phyloP scores from a whole-genome alignment of 2,329 filamentous ascomycete genomes.

The Tolypocladium pustulatum region DNA sequence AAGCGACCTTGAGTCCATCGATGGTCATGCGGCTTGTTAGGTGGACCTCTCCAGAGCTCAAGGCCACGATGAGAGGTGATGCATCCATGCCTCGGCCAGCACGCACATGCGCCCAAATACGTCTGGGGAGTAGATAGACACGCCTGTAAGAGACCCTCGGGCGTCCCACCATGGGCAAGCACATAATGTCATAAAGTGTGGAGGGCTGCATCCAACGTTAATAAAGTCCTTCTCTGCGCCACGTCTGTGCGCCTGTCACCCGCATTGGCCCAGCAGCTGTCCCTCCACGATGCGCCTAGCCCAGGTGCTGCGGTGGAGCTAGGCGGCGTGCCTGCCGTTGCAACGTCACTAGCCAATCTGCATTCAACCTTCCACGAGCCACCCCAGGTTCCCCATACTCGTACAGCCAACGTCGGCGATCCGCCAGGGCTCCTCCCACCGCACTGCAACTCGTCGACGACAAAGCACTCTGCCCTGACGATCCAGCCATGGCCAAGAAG shows the following conservation, averaged over 20 bases:
- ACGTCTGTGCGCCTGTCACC: neutral
- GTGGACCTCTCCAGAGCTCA: too few species aligned
- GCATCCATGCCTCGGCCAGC: neutral
- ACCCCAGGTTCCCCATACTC: neutral
- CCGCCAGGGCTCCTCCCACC: neutral
- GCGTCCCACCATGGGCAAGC: too few species aligned
- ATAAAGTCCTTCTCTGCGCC: neutral
- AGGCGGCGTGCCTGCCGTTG: neutral
- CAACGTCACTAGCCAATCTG: neutral
- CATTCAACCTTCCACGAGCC: neutral
- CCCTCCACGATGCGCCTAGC: neutral
- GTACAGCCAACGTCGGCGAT: neutral
- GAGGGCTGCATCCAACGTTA: neutral
- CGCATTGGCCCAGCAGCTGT: neutral
- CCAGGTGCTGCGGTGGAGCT: neutral
- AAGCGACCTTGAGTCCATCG: too few species aligned
- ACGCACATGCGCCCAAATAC: too few species aligned
- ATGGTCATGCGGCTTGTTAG: too few species aligned
- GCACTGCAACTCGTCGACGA: neutral
- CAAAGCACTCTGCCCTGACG: neutral
- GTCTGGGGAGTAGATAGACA: too few species aligned
- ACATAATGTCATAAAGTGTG: neutral
- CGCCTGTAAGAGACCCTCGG: too few species aligned
- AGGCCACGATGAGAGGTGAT: too few species aligned
- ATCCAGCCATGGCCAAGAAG: constrained; percentile 50